Evolutionary conservation across 257 asterid species (phyloP).

Genomic region (Eustoma russellianum): DNA sequence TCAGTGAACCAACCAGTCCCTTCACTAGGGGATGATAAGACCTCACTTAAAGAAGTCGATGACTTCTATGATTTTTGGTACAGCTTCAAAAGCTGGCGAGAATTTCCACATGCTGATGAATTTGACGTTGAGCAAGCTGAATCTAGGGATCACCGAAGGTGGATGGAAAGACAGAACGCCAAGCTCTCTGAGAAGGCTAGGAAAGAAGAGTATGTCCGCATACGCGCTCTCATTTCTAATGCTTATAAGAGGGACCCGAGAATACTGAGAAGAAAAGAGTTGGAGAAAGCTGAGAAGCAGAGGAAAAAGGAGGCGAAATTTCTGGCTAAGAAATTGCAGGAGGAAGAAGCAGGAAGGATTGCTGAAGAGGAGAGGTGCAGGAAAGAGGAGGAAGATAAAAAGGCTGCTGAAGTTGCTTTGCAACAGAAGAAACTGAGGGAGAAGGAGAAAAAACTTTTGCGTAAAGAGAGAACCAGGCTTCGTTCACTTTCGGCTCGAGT

Average conservation of each 20-base stretch:
- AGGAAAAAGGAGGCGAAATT: constrained; percentile 81
- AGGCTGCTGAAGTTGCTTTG: constrained; percentile 79
- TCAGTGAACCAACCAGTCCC: constrained; percentile 70
- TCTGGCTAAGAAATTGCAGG: constrained; percentile 78
- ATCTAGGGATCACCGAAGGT: constrained; percentile 85
- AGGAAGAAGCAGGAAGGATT: constrained; percentile 69
- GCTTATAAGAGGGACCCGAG: constrained; percentile 90
- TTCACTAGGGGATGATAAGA: constrained; percentile 63
- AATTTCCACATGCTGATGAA: constrained; percentile 94
- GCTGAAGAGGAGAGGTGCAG: constrained; percentile 67
- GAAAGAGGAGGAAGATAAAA: constrained; percentile 71
- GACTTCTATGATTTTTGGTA: constrained; percentile 85
- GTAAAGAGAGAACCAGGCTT: constrained; percentile 78
- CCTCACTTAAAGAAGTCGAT: constrained; percentile 59
- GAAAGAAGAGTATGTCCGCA: constrained; percentile 70
- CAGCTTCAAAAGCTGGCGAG: constrained; percentile 93
- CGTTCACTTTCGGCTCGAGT: constrained; percentile 55
- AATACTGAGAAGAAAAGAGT: constrained; percentile 73
- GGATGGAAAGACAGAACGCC: constrained; percentile 98
- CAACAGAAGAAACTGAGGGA: constrained; percentile 68
- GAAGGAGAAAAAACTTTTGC: constrained; percentile 76
- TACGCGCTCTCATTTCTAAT: constrained; percentile 85
- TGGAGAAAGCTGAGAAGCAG: constrained; percentile 71
- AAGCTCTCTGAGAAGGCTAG: constrained; percentile 90
- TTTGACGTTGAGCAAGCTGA: constrained; percentile 94